Evolutionary conservation across 352 stramenopile species (phyloP).

Genomic region (Phytophthora parvispora): DNA sequence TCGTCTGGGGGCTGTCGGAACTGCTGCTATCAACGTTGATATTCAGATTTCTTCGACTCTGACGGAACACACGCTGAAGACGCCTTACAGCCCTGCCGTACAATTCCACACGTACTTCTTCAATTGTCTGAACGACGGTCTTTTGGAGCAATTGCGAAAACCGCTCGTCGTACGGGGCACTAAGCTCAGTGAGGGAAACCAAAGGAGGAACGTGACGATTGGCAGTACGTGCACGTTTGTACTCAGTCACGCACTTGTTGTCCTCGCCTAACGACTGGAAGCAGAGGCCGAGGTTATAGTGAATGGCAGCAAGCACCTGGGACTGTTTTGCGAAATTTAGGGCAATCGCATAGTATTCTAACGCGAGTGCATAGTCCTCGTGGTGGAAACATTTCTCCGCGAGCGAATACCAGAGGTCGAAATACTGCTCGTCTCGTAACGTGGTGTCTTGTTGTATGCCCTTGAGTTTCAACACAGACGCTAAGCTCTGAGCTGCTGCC

Average conservation of each 20-base stretch:
- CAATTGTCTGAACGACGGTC: conserved; percentile 53
- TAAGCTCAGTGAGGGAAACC: conserved; percentile 55
- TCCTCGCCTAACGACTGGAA: conserved; percentile 61
- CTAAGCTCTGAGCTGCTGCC: conserved; percentile 59
- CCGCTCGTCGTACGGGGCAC: conserved; percentile 49
- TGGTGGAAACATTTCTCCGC: conserved; percentile 75
- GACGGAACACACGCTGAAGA: conserved; percentile 74
- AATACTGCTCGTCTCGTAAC: conserved; percentile 60
- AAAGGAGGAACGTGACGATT: conserved; percentile 69
- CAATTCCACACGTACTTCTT: conserved; percentile 67
- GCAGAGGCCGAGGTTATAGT: conserved; percentile 72
- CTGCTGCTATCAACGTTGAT: conserved; percentile 3
- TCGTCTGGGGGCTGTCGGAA: conserved; percentile 6
- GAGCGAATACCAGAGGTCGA: conserved; percentile 61
- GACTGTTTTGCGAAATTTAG: conserved; percentile 78
- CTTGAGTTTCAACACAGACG: conserved; percentile 46
- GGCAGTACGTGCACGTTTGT: conserved; percentile 71
- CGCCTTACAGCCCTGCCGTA: conserved; percentile 69
- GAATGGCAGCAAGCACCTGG: conserved; percentile 54
- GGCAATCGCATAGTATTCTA: conserved; percentile 70
- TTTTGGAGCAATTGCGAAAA: conserved; percentile 61
- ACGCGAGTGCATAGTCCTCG: conserved; percentile 70
- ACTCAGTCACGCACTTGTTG: conserved; percentile 63
- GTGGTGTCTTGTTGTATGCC: conserved; percentile 34
- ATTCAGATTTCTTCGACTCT: conserved; percentile 38